These are phyloP conservation scores for Pisolithus microcarpus DNA, from an alignment of 768 basidiomycete genomes.

Conservation along the genomic window DNA sequence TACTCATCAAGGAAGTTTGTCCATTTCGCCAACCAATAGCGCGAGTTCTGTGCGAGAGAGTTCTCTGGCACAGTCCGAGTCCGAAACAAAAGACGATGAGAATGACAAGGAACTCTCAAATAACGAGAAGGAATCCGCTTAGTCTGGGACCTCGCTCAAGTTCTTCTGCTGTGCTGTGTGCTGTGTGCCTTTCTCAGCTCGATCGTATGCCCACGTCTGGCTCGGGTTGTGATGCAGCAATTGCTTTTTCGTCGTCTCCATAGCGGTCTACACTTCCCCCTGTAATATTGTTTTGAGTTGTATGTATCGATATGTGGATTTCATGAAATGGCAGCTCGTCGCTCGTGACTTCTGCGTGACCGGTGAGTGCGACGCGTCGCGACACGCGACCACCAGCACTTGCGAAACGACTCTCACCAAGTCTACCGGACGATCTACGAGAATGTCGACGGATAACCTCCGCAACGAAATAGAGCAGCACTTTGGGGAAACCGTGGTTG, in stretches of 20 bases:
- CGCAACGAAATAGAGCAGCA: conserved; percentile 17
- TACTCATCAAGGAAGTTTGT: conserved; percentile 48
- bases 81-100: conserved; percentile 16
- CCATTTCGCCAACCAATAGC: conserved; percentile 69
- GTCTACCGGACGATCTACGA: too few species aligned
- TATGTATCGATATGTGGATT: neutral
- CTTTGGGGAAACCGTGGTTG: conserved; percentile 23
- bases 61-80: conserved; percentile 28
- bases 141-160: neutral
- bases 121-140: conserved; percentile 12
- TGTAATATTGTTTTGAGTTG: neutral
- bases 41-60: conserved; percentile 62
- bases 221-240: too few species aligned
- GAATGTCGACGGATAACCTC: conserved; percentile 17
- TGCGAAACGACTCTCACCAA: neutral
- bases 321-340: neutral
- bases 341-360: neutral
- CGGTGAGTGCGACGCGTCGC: neutral
- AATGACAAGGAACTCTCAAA: conserved; percentile 7
- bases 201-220: too few species aligned
- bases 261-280: too few species aligned
- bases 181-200: too few species aligned
- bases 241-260: too few species aligned
- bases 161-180: too few species aligned
- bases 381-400: too few species aligned